Evolutionary conservation across 78 protist genomes (phyloP), one percentile per base, ranked within the genome.

Genomic region (Dictyostelium firmibasis): DNA sequence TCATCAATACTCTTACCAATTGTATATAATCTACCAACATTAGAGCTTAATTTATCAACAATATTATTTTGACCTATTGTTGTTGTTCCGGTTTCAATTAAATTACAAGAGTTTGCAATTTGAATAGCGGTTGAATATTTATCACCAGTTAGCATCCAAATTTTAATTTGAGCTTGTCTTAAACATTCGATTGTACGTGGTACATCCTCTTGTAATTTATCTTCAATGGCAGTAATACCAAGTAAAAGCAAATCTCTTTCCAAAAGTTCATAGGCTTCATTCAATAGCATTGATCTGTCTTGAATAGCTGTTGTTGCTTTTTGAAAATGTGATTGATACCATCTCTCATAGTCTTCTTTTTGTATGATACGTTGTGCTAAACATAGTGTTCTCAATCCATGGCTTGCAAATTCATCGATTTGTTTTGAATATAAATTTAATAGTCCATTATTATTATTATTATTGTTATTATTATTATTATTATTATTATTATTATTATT

Each of bases 121-220:
- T 98, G 95, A 47, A 97, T 82, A 8, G 99, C 99, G 3, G 99
- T 99, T 47, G 97, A 97, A 13, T 84, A 84, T 86, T 98, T 98
- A 96, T 99, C 99, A 86, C 99, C 99, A 1, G 99, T 99, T 31
- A 99, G 94, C 97, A 99, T 97, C 99, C 99, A 99, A 11, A 99
- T 62, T 41, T 81, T 83, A 36, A 99, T 75, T 35, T 96, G 96
- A 10, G 99, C 99, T 10, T 92, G 72, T 53, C 97, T 36, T 2
- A 94, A 31, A 60, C 62, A 41, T n/a, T 79, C 33, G 9, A 94
- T 94, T 33, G 97, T 88, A 67, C 83, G 94, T 89, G 97, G 97
- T 29, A 96, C 97, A 11, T 91, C 94, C 0, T 97, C 98, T 83
- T 99, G 99, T 67, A 99, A 92, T 93, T 94, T 86, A 87, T 99